phyloP scores from a whole-genome alignment of 148 eudicot species.

The Heliosperma pusillum region DNA sequence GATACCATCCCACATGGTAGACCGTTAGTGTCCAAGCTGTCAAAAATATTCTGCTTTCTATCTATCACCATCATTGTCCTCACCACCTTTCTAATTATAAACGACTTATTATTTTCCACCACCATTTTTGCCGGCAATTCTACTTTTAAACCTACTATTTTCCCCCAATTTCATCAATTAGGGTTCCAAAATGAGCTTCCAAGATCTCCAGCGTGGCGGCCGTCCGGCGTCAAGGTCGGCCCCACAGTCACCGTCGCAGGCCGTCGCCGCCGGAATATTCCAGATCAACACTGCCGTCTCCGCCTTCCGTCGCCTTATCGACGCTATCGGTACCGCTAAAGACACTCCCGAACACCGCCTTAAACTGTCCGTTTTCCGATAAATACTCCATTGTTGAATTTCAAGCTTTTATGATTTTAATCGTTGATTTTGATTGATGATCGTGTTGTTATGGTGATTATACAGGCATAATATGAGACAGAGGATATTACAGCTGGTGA shows the following conservation, averaged over 20 bases:
- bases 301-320: slow-evolving; percentile 56
- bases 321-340: slow-evolving; percentile 53
- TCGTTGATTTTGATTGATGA: background rate
- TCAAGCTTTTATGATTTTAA: background rate
- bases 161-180: background rate
- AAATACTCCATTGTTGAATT: background rate
- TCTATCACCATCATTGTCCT: background rate
- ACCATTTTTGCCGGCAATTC: background rate
- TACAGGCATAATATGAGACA: slow-evolving; percentile 56
- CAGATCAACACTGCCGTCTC: slow-evolving; percentile 63
- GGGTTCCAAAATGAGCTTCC: slow-evolving; percentile 45
- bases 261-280: slow-evolving; percentile 56
- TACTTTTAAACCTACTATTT: too few relatives aligned
- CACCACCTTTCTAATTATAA: background rate
- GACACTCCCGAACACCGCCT: slow-evolving; percentile 64
- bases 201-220: slow-evolving; percentile 53
- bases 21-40: background rate
- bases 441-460: background rate
- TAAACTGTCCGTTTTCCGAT: slow-evolving; percentile 36
- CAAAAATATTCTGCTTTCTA: background rate
- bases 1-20: background rate
- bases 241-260: slow-evolving; percentile 42
- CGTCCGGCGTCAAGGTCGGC: slow-evolving; percentile 26
- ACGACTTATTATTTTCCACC: background rate
- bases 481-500: slow-evolving; percentile 54